Evolutionary conservation across 768 basidiomycete genomes (phyloP).

Genomic region (Pleurotus citrinopileatus): DNA sequence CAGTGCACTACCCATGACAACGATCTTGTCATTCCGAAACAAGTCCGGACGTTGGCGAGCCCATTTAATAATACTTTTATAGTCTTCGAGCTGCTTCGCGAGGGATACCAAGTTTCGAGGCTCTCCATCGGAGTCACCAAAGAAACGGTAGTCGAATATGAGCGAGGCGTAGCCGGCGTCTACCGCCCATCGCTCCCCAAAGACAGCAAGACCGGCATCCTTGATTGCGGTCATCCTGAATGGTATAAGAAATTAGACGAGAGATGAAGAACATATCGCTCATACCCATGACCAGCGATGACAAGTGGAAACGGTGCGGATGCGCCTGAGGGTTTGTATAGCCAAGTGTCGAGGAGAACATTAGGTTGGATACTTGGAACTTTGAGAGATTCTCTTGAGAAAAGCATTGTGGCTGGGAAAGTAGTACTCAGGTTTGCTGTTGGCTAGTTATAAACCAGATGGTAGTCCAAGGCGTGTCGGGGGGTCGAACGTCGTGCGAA

Average conservation of each 20-base stretch:
- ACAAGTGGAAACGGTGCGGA: neutral
- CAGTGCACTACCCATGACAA: constrained; percentile 23
- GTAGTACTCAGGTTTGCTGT: no score
- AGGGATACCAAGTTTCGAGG: constrained; percentile 22
- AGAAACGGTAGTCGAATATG: constrained; percentile 25
- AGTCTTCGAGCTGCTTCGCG: constrained; percentile 21
- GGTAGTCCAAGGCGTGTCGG: no score
- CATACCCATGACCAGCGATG: constrained; percentile 1
- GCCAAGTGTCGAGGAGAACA: neutral
- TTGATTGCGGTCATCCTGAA: constrained; percentile 23
- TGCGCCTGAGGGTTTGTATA: neutral
- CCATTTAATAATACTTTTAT: constrained; percentile 18
- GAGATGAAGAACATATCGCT: neutral
- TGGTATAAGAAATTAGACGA: neutral
- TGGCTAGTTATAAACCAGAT: no score
- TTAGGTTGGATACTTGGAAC: neutral
- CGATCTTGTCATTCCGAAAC: constrained; percentile 22
- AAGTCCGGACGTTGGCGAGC: constrained; percentile 19
- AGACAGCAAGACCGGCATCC: constrained; percentile 23
- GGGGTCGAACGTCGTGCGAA: no score
- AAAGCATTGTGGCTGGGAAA: neutral
- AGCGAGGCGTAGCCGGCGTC: constrained; percentile 23
- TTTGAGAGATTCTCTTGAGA: neutral
- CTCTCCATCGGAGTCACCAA: constrained; percentile 23
- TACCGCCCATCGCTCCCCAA: constrained; percentile 22